Evolutionary conservation across 1,284 basidiomycete species (phyloP).

Genomic region (Peniophora sp.): DNA sequence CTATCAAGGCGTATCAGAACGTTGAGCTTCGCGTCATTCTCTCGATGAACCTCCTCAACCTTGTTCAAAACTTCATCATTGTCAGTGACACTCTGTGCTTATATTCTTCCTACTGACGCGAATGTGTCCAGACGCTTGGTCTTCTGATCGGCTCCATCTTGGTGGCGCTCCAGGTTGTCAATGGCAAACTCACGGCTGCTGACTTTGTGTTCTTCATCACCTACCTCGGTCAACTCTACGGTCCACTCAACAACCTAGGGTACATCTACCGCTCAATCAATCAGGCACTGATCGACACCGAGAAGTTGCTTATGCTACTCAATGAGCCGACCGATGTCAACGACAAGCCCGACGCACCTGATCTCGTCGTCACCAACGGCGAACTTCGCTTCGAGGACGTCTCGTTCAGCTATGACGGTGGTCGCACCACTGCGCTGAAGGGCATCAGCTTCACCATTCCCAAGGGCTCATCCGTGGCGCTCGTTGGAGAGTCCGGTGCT

Average conservation of each 20-base stretch:
- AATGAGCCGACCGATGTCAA: constrained; percentile 77
- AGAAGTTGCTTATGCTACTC: constrained; percentile 66
- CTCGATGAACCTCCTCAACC: constrained; percentile 64
- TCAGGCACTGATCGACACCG: constrained; percentile 72
- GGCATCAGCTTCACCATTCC: constrained; percentile 81
- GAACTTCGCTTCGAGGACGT: constrained; percentile 86
- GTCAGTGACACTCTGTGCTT: constrained; percentile 28
- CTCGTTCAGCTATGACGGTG: constrained; percentile 74
- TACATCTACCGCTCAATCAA: constrained; percentile 69
- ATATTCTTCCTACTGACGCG: background rate
- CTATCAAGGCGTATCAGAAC: constrained; percentile 70
- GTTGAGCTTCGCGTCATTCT: constrained; percentile 70
- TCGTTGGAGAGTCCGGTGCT: constrained; percentile 76
- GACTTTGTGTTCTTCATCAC: constrained; percentile 76
- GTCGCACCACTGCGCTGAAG: constrained; percentile 59
- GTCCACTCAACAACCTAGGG: constrained; percentile 66
- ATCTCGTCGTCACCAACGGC: constrained; percentile 65
- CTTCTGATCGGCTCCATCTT: constrained; percentile 74
- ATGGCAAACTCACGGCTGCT: constrained; percentile 37
- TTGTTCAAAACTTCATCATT: constrained; percentile 76
- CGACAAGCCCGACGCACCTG: constrained; percentile 69
- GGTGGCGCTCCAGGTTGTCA: constrained; percentile 59
- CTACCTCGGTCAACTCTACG: constrained; percentile 72
- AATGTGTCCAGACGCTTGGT: constrained; percentile 47
- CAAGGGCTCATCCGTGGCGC: constrained; percentile 72